These are phyloP conservation scores for Recurvomyces mirabilis DNA, from an alignment of 495 filamentous ascomycete genomes.

Conservation along the genomic window DNA sequence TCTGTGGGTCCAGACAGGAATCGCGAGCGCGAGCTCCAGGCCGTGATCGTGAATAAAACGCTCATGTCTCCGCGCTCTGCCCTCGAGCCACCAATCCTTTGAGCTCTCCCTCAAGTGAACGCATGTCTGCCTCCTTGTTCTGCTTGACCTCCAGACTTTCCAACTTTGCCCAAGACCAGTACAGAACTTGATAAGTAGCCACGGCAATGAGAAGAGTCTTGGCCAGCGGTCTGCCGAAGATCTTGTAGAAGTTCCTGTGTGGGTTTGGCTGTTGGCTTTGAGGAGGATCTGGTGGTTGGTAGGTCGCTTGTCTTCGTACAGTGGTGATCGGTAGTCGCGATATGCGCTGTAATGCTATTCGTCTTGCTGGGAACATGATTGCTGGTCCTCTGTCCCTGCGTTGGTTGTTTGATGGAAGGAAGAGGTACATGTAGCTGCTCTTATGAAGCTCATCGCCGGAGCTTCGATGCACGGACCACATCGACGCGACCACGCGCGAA, in stretches of 20 bases:
- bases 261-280: constrained; percentile 5
- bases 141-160: constrained; percentile 62
- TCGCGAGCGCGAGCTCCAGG: no score
- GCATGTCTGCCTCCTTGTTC: constrained; percentile 41
- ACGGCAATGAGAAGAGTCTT: constrained; percentile 81
- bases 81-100: constrained; percentile 8
- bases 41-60: no score
- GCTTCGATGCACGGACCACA: no score
- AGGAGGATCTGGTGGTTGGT: background rate
- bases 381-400: no score
- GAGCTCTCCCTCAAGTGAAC: constrained; percentile 9
- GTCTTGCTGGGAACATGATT: background rate
- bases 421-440: no score
- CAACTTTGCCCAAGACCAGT: constrained; percentile 80
- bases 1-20: no score
- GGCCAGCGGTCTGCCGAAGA: constrained; percentile 64
- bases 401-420: no score
- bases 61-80: no score
- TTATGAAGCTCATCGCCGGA: no score
- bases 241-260: constrained; percentile 65
- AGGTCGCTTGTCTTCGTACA: background rate
- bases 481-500: no score
- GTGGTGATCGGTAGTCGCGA: background rate
- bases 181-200: constrained; percentile 76
- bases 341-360: background rate